Percentiles rank a stretch among this genome's conserved stretches.
These are phyloP conservation scores for Phragmites australis DNA, from an alignment of 176 grass and related monocot species.

Conservation along the genomic window DNA sequence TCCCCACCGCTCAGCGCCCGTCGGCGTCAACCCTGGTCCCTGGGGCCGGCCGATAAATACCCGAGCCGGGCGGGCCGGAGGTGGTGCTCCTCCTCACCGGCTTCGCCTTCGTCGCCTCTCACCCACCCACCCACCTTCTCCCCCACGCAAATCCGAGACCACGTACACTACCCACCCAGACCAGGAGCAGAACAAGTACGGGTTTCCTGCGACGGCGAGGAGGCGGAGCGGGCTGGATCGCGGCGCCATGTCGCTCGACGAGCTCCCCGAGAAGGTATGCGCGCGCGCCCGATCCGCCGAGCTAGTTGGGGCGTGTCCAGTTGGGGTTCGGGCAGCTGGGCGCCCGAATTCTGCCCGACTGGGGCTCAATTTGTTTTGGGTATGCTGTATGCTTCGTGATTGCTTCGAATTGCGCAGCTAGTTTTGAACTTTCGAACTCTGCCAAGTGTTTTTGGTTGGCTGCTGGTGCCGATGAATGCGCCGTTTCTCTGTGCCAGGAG, in stretches of 20 bases:
- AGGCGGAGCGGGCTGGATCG: constrained; percentile 28
- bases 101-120: constrained; percentile 25
- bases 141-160: not conserved
- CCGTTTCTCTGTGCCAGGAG: constrained; percentile 22
- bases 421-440: not conserved
- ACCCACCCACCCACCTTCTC: constrained; percentile 6
- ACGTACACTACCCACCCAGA: constrained; percentile 6
- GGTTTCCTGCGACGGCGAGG: not conserved
- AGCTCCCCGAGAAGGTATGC: constrained; percentile 50
- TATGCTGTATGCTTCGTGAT: not conserved
- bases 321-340: not conserved
- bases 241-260: constrained; percentile 54
- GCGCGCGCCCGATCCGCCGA: not conserved
- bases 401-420: not conserved
- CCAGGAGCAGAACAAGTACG: not conserved
- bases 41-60: constrained; percentile 62
- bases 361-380: not conserved
- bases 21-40: constrained; percentile 25
- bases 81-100: constrained; percentile 16
- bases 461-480: constrained; percentile 33
- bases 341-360: not conserved
- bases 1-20: constrained; percentile 1
- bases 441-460: not conserved
- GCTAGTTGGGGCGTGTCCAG: not conserved
- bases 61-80: not conserved